phyloP scores from a whole-genome alignment of 2,329 filamentous ascomycete genomes.

The Fusarium sp. region DNA sequence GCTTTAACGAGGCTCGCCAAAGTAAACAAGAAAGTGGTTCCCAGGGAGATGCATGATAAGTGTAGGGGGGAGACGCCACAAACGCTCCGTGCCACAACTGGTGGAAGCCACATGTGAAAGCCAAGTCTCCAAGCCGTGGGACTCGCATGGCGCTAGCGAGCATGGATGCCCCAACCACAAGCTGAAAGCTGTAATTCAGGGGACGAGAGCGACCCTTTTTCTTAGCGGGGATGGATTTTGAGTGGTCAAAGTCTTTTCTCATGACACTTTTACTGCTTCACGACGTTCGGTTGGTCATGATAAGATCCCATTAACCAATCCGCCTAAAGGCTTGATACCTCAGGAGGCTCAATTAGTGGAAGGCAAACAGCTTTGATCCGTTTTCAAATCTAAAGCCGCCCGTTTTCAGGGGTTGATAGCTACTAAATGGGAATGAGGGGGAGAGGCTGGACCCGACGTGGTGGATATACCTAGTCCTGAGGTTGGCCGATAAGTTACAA shows the following conservation, averaged over 20 bases:
- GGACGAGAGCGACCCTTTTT: slow-evolving; percentile 33
- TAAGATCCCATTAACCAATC: slow-evolving; percentile 17
- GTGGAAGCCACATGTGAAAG: slow-evolving; percentile 26
- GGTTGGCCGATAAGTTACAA: slow-evolving; percentile 8
- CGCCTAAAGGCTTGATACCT: neutral
- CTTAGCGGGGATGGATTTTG: slow-evolving; percentile 20
- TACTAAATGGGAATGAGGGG: slow-evolving; percentile 14
- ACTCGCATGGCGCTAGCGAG: slow-evolving; percentile 45
- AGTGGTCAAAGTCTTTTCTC: slow-evolving; percentile 19
- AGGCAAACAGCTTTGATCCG: neutral
- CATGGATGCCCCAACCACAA: slow-evolving; percentile 31
- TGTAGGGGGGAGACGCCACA: slow-evolving; percentile 15
- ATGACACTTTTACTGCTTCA: slow-evolving; percentile 18
- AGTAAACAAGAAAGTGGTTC: slow-evolving; percentile 48
- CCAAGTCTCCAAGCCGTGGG: slow-evolving; percentile 33
- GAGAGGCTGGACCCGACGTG: slow-evolving; percentile 20
- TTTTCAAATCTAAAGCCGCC: slow-evolving; percentile 1
- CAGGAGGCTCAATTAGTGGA: neutral
- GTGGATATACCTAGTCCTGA: slow-evolving; percentile 16
- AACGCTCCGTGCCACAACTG: neutral
- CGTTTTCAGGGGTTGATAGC: slow-evolving; percentile 22
- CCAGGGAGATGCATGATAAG: slow-evolving; percentile 42
- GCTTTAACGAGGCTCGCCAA: slow-evolving; percentile 30
- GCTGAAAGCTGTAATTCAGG: slow-evolving; percentile 33
- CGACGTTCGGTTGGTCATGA: slow-evolving; percentile 1